Evolutionary conservation across 1,139 yeast genomes (phyloP).

Genomic region (Geotrichum reessii): DNA sequence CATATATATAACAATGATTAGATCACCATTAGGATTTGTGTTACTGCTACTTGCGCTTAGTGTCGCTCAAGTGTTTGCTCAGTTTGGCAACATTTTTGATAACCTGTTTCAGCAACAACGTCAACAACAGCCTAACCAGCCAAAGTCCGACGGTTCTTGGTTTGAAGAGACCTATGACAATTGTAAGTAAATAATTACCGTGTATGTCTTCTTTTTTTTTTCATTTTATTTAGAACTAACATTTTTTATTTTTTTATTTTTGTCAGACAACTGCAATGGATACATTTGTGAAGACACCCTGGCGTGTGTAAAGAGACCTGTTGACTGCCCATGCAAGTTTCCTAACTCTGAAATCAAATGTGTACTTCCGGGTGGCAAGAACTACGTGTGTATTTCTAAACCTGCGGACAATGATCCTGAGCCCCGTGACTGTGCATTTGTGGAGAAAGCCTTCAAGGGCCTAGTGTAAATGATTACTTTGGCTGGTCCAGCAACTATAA

Average conservation of each 20-base stretch:
- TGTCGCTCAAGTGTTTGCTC: constrained; percentile 20
- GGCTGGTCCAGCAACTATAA: no score
- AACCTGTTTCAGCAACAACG: constrained; percentile 34
- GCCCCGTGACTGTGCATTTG: constrained; percentile 37
- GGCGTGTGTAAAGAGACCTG: constrained; percentile 61
- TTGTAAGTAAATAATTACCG: no score
- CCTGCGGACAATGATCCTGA: constrained; percentile 45
- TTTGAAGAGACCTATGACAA: constrained; percentile 34
- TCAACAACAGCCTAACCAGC: constrained; percentile 25
- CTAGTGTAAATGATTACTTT: constrained; percentile 34
- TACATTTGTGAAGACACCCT: constrained; percentile 81
- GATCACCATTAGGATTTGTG: neutral
- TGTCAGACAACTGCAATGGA: constrained; percentile 52
- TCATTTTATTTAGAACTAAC: no score
- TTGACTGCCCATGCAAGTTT: constrained; percentile 85
- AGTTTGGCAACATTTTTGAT: constrained; percentile 35
- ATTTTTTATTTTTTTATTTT: no score
- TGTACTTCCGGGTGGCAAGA: constrained; percentile 57
- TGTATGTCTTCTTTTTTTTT: no score
- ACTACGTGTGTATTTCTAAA: constrained; percentile 70
- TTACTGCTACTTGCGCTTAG: neutral
- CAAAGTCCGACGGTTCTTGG: constrained; percentile 24
- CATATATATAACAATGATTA: neutral
- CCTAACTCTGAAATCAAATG: constrained; percentile 83
- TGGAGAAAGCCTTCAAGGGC: constrained; percentile 42